Evolutionary conservation across 1,284 basidiomycete species (phyloP).

Genomic region (Tremellales sp.): DNA sequence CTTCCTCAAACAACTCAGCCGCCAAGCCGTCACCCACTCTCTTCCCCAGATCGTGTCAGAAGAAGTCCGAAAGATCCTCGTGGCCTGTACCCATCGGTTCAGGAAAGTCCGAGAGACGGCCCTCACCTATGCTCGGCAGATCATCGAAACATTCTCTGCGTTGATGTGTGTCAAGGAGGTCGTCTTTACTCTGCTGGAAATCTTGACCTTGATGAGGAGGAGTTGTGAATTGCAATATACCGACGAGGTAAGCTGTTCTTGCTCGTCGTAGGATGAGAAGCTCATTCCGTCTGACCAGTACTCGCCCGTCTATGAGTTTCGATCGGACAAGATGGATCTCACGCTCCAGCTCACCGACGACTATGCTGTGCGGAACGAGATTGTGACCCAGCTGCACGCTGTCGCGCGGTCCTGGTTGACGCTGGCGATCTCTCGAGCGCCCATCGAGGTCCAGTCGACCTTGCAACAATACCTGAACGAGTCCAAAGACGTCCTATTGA

Average conservation of each 20-base stretch:
- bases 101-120: conserved; percentile 77
- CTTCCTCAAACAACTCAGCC: conserved; percentile 65
- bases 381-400: conserved; percentile 68
- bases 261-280: neutral
- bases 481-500: conserved; percentile 62
- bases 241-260: conserved; percentile 66
- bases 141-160: conserved; percentile 91
- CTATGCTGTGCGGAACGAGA: conserved; percentile 79
- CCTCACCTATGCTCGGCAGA: conserved; percentile 72
- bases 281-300: conserved; percentile 55
- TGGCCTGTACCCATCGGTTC: conserved; percentile 78
- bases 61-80: conserved; percentile 72
- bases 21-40: conserved; percentile 71
- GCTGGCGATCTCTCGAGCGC: conserved; percentile 77
- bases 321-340: conserved; percentile 71
- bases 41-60: conserved; percentile 67
- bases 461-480: conserved; percentile 80
- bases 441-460: conserved; percentile 86
- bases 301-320: conserved; percentile 78
- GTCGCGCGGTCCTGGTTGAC: conserved; percentile 80
- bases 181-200: conserved; percentile 85
- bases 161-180: conserved; percentile 86
- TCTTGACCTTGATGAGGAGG: conserved; percentile 80
- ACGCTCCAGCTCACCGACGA: conserved; percentile 80
- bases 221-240: conserved; percentile 87